Base-by-base conservation (phyloP, 441 rosid species). In the Omphalea diandra region DNA sequence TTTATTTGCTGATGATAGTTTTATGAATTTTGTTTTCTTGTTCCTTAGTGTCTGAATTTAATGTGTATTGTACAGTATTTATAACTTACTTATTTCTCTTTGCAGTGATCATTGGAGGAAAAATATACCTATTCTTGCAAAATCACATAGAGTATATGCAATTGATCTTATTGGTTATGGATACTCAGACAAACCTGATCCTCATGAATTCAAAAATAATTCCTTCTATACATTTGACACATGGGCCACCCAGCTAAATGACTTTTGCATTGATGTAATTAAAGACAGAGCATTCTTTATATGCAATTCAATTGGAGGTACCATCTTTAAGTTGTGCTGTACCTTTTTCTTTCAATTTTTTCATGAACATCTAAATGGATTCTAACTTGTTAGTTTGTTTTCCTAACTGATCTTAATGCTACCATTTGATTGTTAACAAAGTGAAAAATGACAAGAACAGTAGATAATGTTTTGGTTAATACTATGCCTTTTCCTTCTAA, bases 221-320 rank as follows among this genome's bases (percentile, higher is more conserved):
- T 73, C 90, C 3, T 90, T 94, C 72, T 94, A 90, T 77, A 87
- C 97, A 24, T 88, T 91, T 59, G 92, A 94, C 81, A 91, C 89
- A 15, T 90, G 98, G 98, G 97, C 79, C 59, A 67, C 80, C 53
- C 97, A 91, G 74, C 81, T 94, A 76, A 91, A 86, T 66, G 93
- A 90, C 67, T 91, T 91, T 43, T 90, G 93, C 67, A 31, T 72
- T 12, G 83, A 84, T 44, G 86, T 94, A 60, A 88, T 94, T 41
- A 88, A 90, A 80, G 97, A 91, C 66, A 71, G 83, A 81, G 96
- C 95, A 61, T 89, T 88, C 79, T 87, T 90, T 32, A 85, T 88
- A 55, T 94, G 97, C 86, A 91, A 94, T 82, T 94, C 98, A 60
- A 90, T 91, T 5, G 98, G 97, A 88, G 97, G 98, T 91, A 77